Conservation (phyloP, 202 grass and related monocot genomes). For the Digitaria exilis region DNA sequence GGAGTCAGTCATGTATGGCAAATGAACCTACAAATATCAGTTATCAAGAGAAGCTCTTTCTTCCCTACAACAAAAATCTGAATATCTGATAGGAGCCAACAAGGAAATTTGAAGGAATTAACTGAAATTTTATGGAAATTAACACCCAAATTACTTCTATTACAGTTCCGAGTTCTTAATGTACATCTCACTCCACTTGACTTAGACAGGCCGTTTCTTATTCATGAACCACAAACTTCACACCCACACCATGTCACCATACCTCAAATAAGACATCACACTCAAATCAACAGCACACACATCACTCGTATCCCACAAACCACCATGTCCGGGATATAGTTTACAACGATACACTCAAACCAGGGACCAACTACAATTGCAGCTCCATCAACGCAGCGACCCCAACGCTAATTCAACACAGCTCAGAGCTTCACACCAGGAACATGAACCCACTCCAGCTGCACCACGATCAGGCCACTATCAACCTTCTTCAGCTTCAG, state of each 20-base stretch:
- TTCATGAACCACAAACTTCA: slow-evolving; percentile 27
- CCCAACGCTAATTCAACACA: background rate
- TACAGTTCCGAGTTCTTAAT: slow-evolving; percentile 22
- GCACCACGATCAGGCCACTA: slow-evolving; percentile 70
- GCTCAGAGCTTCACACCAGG: slow-evolving; percentile 58
- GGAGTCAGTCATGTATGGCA: background rate
- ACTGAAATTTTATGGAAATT: background rate
- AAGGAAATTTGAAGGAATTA: background rate
- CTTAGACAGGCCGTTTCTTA: slow-evolving; percentile 32
- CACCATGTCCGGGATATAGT: slow-evolving; percentile 12
- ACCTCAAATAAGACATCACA: slow-evolving; percentile 13
- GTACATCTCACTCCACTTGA: slow-evolving; percentile 6
- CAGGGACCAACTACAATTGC: slow-evolving; percentile 29
- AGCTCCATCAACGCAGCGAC: slow-evolving; percentile 23
- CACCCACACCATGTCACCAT: slow-evolving; percentile 5
- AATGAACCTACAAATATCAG: background rate
- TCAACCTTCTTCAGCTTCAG: slow-evolving; percentile 78
- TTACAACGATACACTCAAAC: slow-evolving; percentile 27
- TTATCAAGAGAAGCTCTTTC: background rate
- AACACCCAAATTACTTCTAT: background rate
- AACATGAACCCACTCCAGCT: slow-evolving; percentile 84
- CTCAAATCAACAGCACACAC: slow-evolving; percentile 14
- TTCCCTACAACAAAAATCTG: background rate
- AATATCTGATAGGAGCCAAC: background rate
- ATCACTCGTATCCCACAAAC: background rate